Evolutionary conservation across 306 rosid genomes (phyloP).

Genomic region (Vigna mungo): DNA sequence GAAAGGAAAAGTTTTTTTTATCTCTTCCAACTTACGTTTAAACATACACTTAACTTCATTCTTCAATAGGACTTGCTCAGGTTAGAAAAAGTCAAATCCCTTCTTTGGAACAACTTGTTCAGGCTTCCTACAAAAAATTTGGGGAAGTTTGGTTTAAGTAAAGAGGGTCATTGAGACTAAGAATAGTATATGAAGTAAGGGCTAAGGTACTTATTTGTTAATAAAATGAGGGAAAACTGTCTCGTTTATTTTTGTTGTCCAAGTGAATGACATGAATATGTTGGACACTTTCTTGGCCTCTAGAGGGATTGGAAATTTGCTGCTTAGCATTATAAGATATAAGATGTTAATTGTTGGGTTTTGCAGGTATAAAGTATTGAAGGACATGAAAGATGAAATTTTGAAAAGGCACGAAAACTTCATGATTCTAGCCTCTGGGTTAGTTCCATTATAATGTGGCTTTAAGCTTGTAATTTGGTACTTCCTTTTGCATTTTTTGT

Average conservation of each 20-base stretch:
- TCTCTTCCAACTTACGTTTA: neutral
- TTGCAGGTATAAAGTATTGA: constrained; percentile 76
- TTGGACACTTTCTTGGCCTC: neutral
- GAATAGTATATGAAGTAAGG: neutral
- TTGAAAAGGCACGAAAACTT: constrained; percentile 73
- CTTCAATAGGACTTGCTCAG: neutral
- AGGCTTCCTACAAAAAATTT: neutral
- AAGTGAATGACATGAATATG: neutral
- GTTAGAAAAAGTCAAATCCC: neutral
- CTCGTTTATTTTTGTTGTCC: neutral
- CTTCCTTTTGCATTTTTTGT: constrained; percentile 21
- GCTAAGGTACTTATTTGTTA: constrained; percentile 9
- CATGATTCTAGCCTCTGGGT: constrained; percentile 89
- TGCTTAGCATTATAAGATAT: constrained; percentile 5
- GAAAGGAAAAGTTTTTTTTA: neutral
- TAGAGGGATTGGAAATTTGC: constrained; percentile 6
- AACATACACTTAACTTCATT: neutral
- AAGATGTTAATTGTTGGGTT: constrained; percentile 7
- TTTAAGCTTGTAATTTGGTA: constrained; percentile 1
- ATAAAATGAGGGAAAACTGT: neutral
- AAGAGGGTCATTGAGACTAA: neutral
- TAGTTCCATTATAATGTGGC: constrained; percentile 49
- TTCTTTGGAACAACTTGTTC: neutral
- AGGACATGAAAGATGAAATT: constrained; percentile 85
- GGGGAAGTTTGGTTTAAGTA: neutral